Percentiles rank a stretch among this genome's conserved stretches.
These are phyloP conservation scores for Colletotrichum spaethianum DNA, from an alignment of 2,329 filamentous ascomycete genomes.

Conservation along the genomic window DNA sequence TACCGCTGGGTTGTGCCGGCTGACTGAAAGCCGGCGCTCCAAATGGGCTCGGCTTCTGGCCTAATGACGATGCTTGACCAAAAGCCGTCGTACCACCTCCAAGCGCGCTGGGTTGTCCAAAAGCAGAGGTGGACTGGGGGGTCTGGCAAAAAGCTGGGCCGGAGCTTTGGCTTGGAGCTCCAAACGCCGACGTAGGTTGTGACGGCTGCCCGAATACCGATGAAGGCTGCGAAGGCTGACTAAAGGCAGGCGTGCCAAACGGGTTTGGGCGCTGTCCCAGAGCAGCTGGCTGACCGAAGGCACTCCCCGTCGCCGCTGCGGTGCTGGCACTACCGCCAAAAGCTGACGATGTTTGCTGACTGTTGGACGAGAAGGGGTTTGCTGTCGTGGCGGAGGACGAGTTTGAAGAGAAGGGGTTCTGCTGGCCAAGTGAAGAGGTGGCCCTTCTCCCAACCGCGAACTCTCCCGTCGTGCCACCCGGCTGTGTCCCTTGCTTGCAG, in stretches of 20 bases:
- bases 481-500: conserved; percentile 61
- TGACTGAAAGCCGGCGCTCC: conserved; percentile 43
- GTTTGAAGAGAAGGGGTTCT: conserved; percentile 47
- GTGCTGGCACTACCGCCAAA: conserved; percentile 57
- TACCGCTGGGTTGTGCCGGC: conserved; percentile 22
- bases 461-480: conserved; percentile 60
- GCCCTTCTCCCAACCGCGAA: conserved; percentile 58
- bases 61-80: conserved; percentile 54
- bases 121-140: conserved; percentile 49
- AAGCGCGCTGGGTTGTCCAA: conserved; percentile 49
- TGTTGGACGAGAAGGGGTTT: conserved; percentile 37
- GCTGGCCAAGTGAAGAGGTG: conserved; percentile 51
- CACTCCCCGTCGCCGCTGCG: conserved; percentile 31
- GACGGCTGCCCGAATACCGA: conserved; percentile 56
- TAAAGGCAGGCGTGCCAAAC: conserved; percentile 54
- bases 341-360: conserved; percentile 42
- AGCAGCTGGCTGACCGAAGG: conserved; percentile 52
- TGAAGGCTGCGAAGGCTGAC: conserved; percentile 51
- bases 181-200: conserved; percentile 51
- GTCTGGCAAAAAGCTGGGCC: conserved; percentile 55
- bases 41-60: conserved; percentile 51
- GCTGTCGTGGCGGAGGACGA: conserved; percentile 45
- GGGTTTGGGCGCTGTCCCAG: conserved; percentile 48
- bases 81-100: conserved; percentile 48
- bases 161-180: conserved; percentile 49